Conservation (phyloP, 345 rosid species). For the Gossypium herbaceum region DNA sequence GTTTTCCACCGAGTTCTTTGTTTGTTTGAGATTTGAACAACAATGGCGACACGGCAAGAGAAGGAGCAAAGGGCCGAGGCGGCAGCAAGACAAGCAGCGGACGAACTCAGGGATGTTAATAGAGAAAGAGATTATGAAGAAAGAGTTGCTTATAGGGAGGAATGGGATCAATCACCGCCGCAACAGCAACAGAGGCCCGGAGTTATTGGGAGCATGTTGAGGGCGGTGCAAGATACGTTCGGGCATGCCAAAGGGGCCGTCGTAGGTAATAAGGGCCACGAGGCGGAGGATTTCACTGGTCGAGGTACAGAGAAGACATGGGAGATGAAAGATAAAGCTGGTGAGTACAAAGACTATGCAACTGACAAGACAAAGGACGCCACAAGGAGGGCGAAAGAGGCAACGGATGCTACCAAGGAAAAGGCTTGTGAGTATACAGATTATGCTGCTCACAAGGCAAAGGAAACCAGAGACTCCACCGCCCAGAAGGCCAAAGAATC, state of each 20-base stretch:
- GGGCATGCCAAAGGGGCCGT: constrained; percentile 60
- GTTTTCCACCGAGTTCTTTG: background rate
- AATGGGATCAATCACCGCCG: constrained; percentile 11
- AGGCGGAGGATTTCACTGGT: constrained; percentile 21
- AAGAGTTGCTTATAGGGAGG: background rate
- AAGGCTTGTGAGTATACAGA: constrained; percentile 12
- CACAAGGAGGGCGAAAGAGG: background rate
- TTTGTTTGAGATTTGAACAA: background rate
- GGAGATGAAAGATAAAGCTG: constrained; percentile 20
- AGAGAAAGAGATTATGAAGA: constrained; percentile 19
- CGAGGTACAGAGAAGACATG: constrained; percentile 18
- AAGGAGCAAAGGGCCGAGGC: constrained; percentile 51
- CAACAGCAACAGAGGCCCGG: constrained; percentile 47
- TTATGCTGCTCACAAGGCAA: constrained; percentile 11
- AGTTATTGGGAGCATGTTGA: constrained; percentile 52
- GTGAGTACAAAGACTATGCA: constrained; percentile 3
- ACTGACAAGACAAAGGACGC: constrained; percentile 20
- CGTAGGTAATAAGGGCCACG: constrained; percentile 48
- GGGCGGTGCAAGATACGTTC: constrained; percentile 46
- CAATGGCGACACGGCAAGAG: constrained; percentile 58
- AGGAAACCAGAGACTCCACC: constrained; percentile 16
- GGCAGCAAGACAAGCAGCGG: constrained; percentile 38
- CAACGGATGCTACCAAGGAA: background rate
- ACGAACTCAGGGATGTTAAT: constrained; percentile 42
- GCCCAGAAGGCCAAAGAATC: background rate